Percentiles rank a stretch among this genome's conserved stretches.
These are phyloP conservation scores for Backusella morwellensis DNA, from an alignment of 192 early-diverging fungal genomes.

Conservation along the genomic window DNA sequence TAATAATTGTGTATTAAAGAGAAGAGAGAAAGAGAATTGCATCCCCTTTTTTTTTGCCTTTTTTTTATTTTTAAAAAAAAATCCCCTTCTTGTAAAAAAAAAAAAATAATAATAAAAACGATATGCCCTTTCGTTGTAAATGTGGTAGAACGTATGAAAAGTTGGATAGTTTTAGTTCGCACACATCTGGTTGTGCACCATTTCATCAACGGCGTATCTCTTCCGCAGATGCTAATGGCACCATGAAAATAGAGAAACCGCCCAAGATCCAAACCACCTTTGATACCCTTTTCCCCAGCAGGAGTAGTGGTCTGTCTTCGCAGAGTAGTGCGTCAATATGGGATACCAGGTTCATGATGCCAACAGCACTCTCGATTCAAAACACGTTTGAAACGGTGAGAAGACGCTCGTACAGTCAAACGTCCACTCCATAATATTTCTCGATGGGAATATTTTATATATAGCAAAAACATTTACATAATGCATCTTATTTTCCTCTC, in stretches of 20 bases:
- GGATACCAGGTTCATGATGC: slow-evolving; percentile 15
- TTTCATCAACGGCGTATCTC: slow-evolving; percentile 22
- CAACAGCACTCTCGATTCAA: slow-evolving; percentile 27
- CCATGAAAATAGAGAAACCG: background rate
- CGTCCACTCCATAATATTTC: background rate
- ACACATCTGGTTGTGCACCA: slow-evolving; percentile 32
- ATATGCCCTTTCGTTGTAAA: slow-evolving; percentile 35
- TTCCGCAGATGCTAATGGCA: background rate
- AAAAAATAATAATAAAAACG: background rate
- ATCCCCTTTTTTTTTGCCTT: background rate
- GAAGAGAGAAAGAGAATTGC: background rate
- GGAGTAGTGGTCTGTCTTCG: background rate
- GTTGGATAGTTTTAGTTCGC: slow-evolving; percentile 26
- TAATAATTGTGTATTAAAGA: background rate
- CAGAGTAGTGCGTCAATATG: background rate
- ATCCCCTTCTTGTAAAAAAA: no score
- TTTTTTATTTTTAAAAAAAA: background rate
- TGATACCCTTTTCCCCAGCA: background rate
- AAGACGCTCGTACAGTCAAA: slow-evolving; percentile 19
- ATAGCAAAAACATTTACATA: background rate
- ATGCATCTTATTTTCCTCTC: background rate
- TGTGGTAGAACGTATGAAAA: slow-evolving; percentile 38
- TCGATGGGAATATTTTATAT: background rate
- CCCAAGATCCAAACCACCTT: background rate
- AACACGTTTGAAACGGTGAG: slow-evolving; percentile 32